phyloP scores from a whole-genome alignment of 176 grass and related monocot species.

The Eleusine indica region DNA sequence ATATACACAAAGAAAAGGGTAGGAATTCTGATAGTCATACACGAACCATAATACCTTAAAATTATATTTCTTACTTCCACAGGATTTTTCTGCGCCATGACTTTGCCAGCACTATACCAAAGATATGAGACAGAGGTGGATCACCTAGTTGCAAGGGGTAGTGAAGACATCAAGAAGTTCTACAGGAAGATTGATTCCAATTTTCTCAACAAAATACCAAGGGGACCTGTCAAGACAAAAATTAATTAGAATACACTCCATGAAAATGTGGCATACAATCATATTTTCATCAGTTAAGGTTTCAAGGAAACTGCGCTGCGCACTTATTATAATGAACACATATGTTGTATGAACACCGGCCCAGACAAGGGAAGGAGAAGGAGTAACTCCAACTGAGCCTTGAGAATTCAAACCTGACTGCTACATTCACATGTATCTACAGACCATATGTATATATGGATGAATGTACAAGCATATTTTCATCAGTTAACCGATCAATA shows the following conservation, averaged over 20 bases:
- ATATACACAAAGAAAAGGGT: background rate
- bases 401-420: conserved; percentile 17
- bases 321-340: conserved; percentile 9
- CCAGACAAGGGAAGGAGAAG: conserved; percentile 18
- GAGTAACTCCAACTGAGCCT: conserved; percentile 3
- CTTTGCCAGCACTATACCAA: conserved; percentile 73
- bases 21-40: background rate
- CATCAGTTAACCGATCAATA: conserved; percentile 17
- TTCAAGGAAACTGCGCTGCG: conserved; percentile 11
- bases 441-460: conserved; percentile 24
- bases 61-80: conserved; percentile 27
- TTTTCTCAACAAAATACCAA: conserved; percentile 90
- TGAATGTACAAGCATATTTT: conserved; percentile 27
- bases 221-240: conserved; percentile 73
- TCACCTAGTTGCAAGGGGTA: conserved; percentile 57
- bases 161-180: conserved; percentile 71
- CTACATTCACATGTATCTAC: conserved; percentile 26
- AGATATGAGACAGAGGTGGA: conserved; percentile 73
- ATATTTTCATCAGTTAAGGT: background rate
- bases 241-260: conserved; percentile 13
- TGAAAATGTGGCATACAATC: background rate
- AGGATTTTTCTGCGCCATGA: conserved; percentile 71
- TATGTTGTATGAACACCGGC: background rate
- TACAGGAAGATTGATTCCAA: conserved; percentile 69
- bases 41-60: background rate